Conservation (phyloP, 768 basidiomycete species). For the Trametes cubensis region DNA sequence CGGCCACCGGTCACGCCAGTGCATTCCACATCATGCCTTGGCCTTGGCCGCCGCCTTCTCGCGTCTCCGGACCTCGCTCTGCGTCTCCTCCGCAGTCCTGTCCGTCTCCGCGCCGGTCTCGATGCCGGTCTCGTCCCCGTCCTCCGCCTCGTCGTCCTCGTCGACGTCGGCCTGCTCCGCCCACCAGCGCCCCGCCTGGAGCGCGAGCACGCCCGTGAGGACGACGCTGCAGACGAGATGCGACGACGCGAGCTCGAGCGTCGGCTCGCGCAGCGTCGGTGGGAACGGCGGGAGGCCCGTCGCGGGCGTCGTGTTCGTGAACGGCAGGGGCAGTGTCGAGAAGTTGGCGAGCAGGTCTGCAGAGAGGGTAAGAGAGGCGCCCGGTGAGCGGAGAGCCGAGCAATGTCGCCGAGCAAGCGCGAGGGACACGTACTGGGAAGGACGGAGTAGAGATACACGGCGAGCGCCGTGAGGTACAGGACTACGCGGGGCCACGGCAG, state of each 20-base stretch:
- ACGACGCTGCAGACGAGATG: slow-evolving; percentile 88
- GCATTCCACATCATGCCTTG: slow-evolving; percentile 6
- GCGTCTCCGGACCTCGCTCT: slow-evolving; percentile 14
- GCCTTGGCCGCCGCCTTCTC: slow-evolving; percentile 5
- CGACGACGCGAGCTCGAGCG: slow-evolving; percentile 79
- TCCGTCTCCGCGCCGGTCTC: slow-evolving; percentile 22
- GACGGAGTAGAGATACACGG: slow-evolving; percentile 76
- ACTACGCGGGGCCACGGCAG: slow-evolving; percentile 46
- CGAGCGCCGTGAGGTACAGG: slow-evolving; percentile 70
- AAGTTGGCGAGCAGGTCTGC: slow-evolving; percentile 65
- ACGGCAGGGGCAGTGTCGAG: slow-evolving; percentile 51
- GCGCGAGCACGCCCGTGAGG: slow-evolving; percentile 80
- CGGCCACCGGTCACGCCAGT: background rate
- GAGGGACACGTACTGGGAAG: slow-evolving; percentile 64
- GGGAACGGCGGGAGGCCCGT: slow-evolving; percentile 58
- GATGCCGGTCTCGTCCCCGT: background rate
- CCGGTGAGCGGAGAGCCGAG: too few species aligned
- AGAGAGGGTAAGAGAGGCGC: slow-evolving; percentile 10
- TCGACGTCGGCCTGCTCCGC: slow-evolving; percentile 73
- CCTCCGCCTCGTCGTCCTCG: slow-evolving; percentile 45
- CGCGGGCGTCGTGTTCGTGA: slow-evolving; percentile 7
- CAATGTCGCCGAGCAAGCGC: too few species aligned
- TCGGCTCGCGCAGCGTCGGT: slow-evolving; percentile 57
- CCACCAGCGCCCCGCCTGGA: slow-evolving; percentile 87
- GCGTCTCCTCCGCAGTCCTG: slow-evolving; percentile 5